Evolutionary conservation across 2,329 filamentous ascomycete genomes (phyloP), one percentile per base, ranked within the genome.

Genomic region (Blastomyces silverae): DNA sequence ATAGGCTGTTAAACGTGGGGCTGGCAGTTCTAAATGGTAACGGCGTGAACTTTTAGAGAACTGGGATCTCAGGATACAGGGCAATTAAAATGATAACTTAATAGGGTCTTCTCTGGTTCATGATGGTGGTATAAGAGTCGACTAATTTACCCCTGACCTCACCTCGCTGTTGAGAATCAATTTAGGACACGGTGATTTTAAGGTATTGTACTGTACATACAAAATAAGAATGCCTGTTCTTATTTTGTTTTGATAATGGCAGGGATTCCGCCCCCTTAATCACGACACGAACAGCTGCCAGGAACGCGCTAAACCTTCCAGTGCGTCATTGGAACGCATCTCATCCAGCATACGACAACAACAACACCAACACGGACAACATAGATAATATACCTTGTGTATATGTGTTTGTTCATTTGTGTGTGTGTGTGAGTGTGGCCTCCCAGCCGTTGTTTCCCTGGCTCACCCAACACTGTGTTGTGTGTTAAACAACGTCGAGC

Each of bases 41-140:
- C 2, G n/a, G 37, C 56, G 56, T 58, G 56, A 37, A 44, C 34
- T 58, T 58, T 42, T 58, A 42, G 56, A 58, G 34, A 37, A 37
- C 20, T 11, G 20, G 37, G 20, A 42, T 28, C 56, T 58, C 37
- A 44, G 42, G 39, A 58, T 22, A 58, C 22, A 44, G 56, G 39
- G 20, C 37, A 15, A 22, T 42, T 58, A 25, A 44, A 28, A 58
- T 42, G 34, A n/a, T 22, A 28, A 37, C 2, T 37, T 37, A 37
- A 53, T 31, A 53, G 4, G 50, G 50, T 17, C 50, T 53, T 28
- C 11, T 28, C 22, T 25, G 25, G 52, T 57, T 34, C 13, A 37
- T 34, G 2, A 37, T 11, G 20, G 8, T 50, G n/a, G 10, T 25
- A 13, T 1, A 10, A 25, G 25, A 17, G 50, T 28, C 22, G 8